Evolutionary conservation across 495 filamentous ascomycete species (phyloP).

Genomic region (Glarea lozoyensis): DNA sequence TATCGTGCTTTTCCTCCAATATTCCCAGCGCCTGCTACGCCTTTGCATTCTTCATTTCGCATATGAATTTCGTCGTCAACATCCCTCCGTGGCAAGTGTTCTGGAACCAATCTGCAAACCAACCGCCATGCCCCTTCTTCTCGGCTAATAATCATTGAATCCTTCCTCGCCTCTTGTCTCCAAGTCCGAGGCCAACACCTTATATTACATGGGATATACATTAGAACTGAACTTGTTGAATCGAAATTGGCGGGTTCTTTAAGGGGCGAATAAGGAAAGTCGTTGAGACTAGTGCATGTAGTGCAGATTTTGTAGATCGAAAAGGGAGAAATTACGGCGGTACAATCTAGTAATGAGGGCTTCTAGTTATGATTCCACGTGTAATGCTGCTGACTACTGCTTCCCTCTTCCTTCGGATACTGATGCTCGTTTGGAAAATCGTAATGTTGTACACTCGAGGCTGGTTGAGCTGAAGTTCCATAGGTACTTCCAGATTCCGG

Average conservation of each 20-base stretch:
- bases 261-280: not conserved
- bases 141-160: too few relatives aligned
- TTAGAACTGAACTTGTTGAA: not conserved
- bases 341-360: not conserved
- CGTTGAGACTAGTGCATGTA: not conserved
- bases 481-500: slow-evolving; percentile 3
- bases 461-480: slow-evolving; percentile 1
- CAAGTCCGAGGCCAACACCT: not conserved
- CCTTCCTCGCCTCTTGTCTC: too few relatives aligned
- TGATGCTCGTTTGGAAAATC: slow-evolving; percentile 10
- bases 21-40: slow-evolving; percentile 3
- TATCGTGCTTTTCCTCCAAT: slow-evolving; percentile 18
- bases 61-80: not conserved
- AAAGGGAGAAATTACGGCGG: not conserved
- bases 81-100: not conserved
- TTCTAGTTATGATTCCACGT: slow-evolving; percentile 10
- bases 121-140: not conserved
- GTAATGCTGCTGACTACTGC: slow-evolving; percentile 9
- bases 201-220: not conserved
- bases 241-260: not conserved
- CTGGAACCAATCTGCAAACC: not conserved
- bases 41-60: not conserved
- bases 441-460: slow-evolving; percentile 7
- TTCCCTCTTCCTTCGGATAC: slow-evolving; percentile 9
- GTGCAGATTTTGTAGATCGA: not conserved